Percentiles rank a stretch among this genome's conserved stretches.
Evolutionary conservation across 2,329 filamentous ascomycete species (phyloP).

Genomic region (Trichoderma breve): DNA sequence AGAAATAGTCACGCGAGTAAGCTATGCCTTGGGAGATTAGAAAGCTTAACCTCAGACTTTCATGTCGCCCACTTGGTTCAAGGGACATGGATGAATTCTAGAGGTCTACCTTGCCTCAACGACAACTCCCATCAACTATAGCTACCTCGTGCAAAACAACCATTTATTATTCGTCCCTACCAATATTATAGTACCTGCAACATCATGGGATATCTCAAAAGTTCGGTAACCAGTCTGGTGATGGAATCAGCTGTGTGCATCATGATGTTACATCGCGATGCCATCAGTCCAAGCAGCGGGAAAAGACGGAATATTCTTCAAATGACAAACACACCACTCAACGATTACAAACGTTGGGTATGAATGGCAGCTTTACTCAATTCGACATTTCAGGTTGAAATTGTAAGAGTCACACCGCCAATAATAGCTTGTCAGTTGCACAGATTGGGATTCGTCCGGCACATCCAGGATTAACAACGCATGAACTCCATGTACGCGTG

Average conservation of each 20-base stretch:
- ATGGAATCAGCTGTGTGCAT: not conserved
- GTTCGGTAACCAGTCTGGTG: not conserved
- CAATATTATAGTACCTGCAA: not conserved
- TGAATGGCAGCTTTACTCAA: not conserved
- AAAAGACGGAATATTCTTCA: not conserved
- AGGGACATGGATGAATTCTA: not conserved
- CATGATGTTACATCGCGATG: constrained; percentile 5
- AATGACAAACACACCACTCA: not conserved
- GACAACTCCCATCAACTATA: not conserved
- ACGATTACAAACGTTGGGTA: not conserved
- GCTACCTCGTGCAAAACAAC: not conserved
- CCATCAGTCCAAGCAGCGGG: not conserved
- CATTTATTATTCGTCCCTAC: not conserved
- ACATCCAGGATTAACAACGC: not conserved
- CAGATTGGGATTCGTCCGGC: not conserved
- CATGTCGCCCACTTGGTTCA: not conserved
- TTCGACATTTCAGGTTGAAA: not conserved
- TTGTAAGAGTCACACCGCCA: not conserved
- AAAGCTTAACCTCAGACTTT: not conserved
- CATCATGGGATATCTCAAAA: not conserved
- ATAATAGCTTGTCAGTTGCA: not conserved
- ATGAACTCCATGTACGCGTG: not conserved
- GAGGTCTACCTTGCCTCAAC: not conserved
- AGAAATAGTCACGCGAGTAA: not conserved
- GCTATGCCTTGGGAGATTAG: not conserved